These are phyloP conservation scores for Cephaloascus albidus DNA, from an alignment of 805 yeast species.

Conservation along the genomic window DNA sequence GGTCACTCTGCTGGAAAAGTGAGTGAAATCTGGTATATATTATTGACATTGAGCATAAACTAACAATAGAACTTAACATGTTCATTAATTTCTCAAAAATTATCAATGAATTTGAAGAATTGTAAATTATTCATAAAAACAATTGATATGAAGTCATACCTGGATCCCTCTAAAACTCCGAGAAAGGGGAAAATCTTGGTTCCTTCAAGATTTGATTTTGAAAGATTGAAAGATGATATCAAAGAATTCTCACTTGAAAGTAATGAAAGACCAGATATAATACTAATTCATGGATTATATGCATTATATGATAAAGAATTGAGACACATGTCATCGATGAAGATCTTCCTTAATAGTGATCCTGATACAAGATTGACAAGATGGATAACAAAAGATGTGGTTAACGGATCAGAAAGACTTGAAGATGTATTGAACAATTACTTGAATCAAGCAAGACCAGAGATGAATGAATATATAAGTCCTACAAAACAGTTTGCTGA, in stretches of 20 bases:
- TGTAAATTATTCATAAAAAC: conserved; percentile 5
- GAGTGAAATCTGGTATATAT: not conserved
- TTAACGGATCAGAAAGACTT: conserved; percentile 7
- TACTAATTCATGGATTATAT: conserved; percentile 68
- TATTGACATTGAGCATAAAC: not conserved
- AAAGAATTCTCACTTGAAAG: conserved; percentile 2
- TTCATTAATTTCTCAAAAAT: not conserved
- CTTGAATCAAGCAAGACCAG: conserved; percentile 48
- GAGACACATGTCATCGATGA: conserved; percentile 47
- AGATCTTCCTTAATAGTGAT: conserved; percentile 75
- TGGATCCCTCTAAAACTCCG: conserved; percentile 19
- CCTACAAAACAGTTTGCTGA: conserved; percentile 72
- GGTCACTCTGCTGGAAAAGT: conserved; percentile 56
- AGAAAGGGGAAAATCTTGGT: conserved; percentile 11
- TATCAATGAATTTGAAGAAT: not conserved
- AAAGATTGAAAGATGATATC: conserved; percentile 11
- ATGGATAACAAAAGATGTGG: conserved; percentile 38
- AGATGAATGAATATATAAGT: conserved; percentile 54
- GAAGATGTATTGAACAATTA: conserved; percentile 36
- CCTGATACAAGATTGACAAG: conserved; percentile 79
- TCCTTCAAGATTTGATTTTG: conserved; percentile 35
- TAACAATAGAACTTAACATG: not conserved
- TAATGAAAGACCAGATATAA: conserved; percentile 14
- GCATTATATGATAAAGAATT: conserved; percentile 60
- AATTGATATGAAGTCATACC: conserved; percentile 11